Base-by-base conservation (phyloP, 129 eudicot genomes). In the Pittosporum tobira region DNA sequence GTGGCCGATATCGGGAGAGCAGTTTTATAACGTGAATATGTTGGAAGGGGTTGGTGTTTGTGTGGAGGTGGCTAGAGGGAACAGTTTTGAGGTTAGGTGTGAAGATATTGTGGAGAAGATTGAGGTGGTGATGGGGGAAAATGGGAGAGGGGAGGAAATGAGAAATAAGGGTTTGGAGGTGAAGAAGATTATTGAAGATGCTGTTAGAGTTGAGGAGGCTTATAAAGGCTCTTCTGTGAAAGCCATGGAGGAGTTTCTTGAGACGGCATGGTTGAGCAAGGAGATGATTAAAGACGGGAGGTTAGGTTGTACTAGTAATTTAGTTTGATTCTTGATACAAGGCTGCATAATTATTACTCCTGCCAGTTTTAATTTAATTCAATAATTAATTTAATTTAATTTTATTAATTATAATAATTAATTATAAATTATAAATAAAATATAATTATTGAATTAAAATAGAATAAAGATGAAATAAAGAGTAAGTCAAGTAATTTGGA, bases 1-100 rank as follows among this genome's bases (percentile, higher is more conserved):
- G 7, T 85, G 94, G 88, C 83, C 88, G 4, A 70, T 85, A 67
- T 66, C 56, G 1, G 80, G 67, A 0, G 94, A 85, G 48, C 83
- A 85, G 46, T 59, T 51, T 47, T 70, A 54, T 47, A 85, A 81
- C 58, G 80, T 65, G 29, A 74, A 67, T 70, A 20, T 73, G 29
- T 30, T 84, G 80, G 94, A 34, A 57, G 81, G 71, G 65, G 48
- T 57, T 26, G 79, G 79, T 15, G 76, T 71, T 10, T 67, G 75
- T 69, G 70, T 68, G 54, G 73, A 64, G 60, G 64, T 79, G 14
- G 78, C 76, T 4, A 75, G 73, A 27, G 84, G 85, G 14, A 71
- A 44, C 15, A 28, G 21, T 6, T 66, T 55, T 54, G 72, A 67
- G 57, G 85, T 79, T 10, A 71, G 71, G 63, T 42, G 28, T 61